phyloP scores from a whole-genome alignment of 2,329 filamentous ascomycete genomes.

The Paecilomyces fulvus region DNA sequence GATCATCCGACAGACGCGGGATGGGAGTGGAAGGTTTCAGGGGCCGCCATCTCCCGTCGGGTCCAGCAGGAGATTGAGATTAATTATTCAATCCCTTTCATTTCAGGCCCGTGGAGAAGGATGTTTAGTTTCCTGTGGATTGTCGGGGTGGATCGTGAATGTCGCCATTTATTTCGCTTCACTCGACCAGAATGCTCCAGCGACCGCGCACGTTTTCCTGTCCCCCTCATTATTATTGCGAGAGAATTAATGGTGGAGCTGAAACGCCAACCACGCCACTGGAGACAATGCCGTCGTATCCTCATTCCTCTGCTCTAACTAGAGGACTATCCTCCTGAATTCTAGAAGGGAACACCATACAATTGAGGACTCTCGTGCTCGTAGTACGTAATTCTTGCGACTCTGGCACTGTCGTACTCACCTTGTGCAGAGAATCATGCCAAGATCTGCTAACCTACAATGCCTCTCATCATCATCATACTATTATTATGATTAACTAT shows the following conservation, averaged over 20 bases:
- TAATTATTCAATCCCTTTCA: background rate
- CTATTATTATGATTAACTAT: too few relatives aligned
- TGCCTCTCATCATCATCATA: background rate
- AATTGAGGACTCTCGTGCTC: background rate
- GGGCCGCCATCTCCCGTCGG: background rate
- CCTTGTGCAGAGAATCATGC: background rate
- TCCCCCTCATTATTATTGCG: background rate
- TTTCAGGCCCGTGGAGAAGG: background rate
- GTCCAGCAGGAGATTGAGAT: background rate
- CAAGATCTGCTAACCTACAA: background rate
- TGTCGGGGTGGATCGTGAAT: background rate
- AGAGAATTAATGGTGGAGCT: background rate
- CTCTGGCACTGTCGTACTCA: background rate
- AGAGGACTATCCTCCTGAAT: background rate
- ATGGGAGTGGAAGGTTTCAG: background rate
- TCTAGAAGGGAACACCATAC: background rate
- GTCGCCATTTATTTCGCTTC: background rate
- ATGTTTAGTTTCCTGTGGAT: too few relatives aligned
- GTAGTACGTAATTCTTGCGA: background rate
- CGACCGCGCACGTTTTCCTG: background rate
- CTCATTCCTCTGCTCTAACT: background rate
- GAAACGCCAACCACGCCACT: background rate
- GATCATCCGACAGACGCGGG: background rate
- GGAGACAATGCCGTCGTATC: background rate
- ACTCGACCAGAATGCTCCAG: background rate